Conservation (phyloP, 2,329 filamentous ascomycete genomes). For the Sporothrix luriei region DNA sequence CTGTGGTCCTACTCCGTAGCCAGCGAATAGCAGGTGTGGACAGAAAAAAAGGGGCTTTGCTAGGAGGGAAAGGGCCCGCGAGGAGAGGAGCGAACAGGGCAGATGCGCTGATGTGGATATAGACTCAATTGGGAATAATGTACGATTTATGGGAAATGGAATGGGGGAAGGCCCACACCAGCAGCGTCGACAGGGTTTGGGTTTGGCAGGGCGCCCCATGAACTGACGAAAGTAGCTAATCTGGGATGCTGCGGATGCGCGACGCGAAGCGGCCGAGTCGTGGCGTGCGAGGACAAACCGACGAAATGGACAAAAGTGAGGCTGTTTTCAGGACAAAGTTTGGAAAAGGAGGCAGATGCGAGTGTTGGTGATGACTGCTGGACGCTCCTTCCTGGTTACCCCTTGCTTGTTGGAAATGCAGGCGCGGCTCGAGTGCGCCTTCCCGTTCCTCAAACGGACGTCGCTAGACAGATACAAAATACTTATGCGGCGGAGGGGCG, state of each 20-base stretch:
- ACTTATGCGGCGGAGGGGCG: background rate
- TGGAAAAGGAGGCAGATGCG: background rate
- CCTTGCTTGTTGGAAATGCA: constrained; percentile 19
- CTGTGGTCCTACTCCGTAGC: background rate
- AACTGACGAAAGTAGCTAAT: background rate
- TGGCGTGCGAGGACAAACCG: constrained; percentile 7
- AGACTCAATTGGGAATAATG: constrained; percentile 30
- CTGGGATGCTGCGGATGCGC: constrained; percentile 23
- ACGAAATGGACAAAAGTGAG: background rate
- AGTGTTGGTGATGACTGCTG: background rate
- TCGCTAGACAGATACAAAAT: too few relatives aligned
- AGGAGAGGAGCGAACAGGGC: background rate
- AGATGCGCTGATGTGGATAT: constrained; percentile 32
- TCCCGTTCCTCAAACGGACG: background rate
- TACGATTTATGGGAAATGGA: too few relatives aligned
- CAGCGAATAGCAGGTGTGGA: constrained; percentile 18
- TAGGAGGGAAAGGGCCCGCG: constrained; percentile 24
- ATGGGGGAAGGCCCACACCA: constrained; percentile 26
- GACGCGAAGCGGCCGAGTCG: constrained; percentile 21
- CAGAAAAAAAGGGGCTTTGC: constrained; percentile 28
- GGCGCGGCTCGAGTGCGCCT: background rate
- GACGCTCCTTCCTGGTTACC: background rate
- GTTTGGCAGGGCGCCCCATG: constrained; percentile 11
- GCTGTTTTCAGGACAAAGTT: background rate
- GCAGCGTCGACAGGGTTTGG: constrained; percentile 28